Conservation (phyloP, 176 grass and related monocot genomes). For the Rhynchospora tenuis region DNA sequence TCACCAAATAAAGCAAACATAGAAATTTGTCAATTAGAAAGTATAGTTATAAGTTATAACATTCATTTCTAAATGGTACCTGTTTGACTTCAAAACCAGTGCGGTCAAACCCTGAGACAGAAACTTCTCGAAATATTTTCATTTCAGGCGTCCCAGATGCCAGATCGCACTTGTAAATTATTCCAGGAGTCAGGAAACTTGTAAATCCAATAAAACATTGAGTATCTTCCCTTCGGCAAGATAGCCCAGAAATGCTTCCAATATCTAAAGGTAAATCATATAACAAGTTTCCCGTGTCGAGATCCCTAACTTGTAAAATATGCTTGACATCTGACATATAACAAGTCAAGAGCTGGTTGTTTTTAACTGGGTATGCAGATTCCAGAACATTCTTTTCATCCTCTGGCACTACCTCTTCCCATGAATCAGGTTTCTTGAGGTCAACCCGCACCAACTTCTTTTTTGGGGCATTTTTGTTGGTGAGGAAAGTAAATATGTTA, state of each 20-base stretch:
- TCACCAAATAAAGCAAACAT: background rate
- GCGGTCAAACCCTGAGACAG: constrained; percentile 75
- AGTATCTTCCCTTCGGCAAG: constrained; percentile 69
- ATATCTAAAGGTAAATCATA: constrained; percentile 78
- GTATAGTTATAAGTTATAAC: background rate
- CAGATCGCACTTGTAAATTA: constrained; percentile 76
- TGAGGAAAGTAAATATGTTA: constrained; percentile 71
- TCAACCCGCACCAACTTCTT: constrained; percentile 76
- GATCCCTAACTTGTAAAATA: constrained; percentile 75
- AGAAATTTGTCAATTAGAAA: background rate
- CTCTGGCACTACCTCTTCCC: constrained; percentile 61
- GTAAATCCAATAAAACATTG: constrained; percentile 77
- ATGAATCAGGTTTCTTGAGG: constrained; percentile 50
- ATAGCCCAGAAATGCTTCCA: constrained; percentile 72
- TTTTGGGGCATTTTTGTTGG: constrained; percentile 78
- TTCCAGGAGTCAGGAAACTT: constrained; percentile 88
- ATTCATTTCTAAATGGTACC: constrained; percentile 32
- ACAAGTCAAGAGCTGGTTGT: constrained; percentile 65
- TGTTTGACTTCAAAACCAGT: constrained; percentile 72
- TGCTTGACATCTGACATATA: constrained; percentile 95
- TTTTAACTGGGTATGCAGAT: constrained; percentile 49
- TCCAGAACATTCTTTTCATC: constrained; percentile 81
- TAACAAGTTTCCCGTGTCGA: constrained; percentile 65
- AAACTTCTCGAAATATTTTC: constrained; percentile 77
- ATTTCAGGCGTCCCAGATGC: constrained; percentile 55